Percentiles rank a stretch among this genome's conserved stretches.
These are phyloP conservation scores for Monosporascus sp. DNA, from an alignment of 2,329 filamentous ascomycete genomes.

Conservation along the genomic window DNA sequence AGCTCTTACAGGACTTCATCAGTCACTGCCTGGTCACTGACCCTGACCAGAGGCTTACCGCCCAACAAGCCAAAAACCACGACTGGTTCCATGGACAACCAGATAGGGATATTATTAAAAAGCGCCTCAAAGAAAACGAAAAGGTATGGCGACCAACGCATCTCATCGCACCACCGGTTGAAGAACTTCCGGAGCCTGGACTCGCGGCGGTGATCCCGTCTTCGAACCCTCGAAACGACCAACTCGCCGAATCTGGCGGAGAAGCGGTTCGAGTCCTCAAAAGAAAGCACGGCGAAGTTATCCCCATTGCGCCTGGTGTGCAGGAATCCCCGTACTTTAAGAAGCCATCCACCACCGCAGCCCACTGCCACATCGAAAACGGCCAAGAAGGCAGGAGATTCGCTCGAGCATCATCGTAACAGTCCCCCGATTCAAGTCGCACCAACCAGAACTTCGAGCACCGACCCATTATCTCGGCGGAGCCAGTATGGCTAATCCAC, in stretches of 20 bases:
- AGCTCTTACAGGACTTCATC: conserved; percentile 26
- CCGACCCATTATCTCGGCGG: no score
- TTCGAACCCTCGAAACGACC: background rate
- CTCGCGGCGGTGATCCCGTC: no score
- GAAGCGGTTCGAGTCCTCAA: no score
- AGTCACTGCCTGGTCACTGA: conserved; percentile 28
- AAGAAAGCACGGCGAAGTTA: background rate
- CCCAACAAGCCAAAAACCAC: conserved; percentile 27
- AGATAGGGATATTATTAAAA: conserved; percentile 3
- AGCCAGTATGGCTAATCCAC: no score
- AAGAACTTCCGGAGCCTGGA: conserved; percentile 15
- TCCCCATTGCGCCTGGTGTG: no score
- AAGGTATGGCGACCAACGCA: conserved; percentile 14
- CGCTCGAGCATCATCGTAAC: no score
- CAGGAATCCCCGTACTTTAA: no score
- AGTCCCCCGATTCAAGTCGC: no score
- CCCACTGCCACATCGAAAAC: no score
- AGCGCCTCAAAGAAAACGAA: conserved; percentile 3
- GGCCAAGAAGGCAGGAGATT: no score
- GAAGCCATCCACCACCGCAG: no score
- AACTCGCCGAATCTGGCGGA: background rate
- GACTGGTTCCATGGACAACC: conserved; percentile 29
- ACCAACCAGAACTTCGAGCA: no score
- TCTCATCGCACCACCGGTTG: conserved; percentile 15
- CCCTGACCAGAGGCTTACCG: conserved; percentile 27